Base-by-base conservation (phyloP, 768 basidiomycete genomes). In the Suillus luteus region DNA sequence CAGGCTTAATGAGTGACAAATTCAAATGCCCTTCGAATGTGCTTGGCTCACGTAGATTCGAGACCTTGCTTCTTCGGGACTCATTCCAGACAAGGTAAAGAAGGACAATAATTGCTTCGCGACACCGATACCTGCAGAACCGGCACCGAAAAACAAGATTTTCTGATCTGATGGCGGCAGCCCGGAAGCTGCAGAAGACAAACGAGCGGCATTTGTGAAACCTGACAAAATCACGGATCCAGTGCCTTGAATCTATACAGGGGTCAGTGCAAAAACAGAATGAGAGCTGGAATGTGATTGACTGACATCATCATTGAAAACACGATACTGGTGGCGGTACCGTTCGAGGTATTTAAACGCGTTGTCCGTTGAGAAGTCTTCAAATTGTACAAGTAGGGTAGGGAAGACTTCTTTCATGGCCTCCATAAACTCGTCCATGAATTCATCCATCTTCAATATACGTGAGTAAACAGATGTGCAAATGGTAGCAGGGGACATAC, bases 401-500 rank as follows among this genome's bases (percentile, higher is more conserved):
- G 90, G 90, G 75, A 89, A 91, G 17, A 85, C 82, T 35, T 84
- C 81, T 49, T 76, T 74, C 80, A 89, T 86, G 10, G 88, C 86
- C 17, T 77, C 73, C 87, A 92, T 91, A 75, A 92, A 91, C 67
- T 88, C 86, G 61, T 88, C 84, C 85, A 92, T 87, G 77, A 92
- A 91, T 43, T 76, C 86, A 49, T 87, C 85, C 81, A 89, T 88
- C 86, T 88, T 65, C 58, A 58, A 72, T 10, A 49, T 12, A 12
- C 15, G 17, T 63, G 14, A 63, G 22, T 33, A 17, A 15, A 24
- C 37, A 33, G 1, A 65, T 19, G 57, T 49, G 15, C 33, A 33
- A 11, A 41, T 24, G 19, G 35, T 15, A 19, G 24, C 40, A 66
- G 67, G 52, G 5, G 62, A 64, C 69, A 68, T 66, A 78, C 85